A percentile compares a stretch with the other conserved stretches of the same genome.
These are phyloP conservation scores for Colletotrichum kahawae DNA, from an alignment of 2,329 filamentous ascomycete species.

Conservation along the genomic window DNA sequence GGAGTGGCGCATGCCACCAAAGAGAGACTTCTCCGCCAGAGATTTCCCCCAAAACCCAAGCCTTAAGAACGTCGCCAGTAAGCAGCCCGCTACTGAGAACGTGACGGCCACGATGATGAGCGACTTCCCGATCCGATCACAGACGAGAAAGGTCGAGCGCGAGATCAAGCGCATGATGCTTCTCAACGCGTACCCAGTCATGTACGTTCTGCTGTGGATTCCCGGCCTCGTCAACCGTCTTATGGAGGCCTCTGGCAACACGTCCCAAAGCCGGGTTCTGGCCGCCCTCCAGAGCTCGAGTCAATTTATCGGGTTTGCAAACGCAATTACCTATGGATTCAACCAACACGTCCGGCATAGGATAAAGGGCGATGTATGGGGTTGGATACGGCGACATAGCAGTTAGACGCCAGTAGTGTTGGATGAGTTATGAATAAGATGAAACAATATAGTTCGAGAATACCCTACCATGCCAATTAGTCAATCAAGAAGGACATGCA, in stretches of 20 bases:
- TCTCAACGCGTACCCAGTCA: conserved; percentile 41
- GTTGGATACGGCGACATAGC: conserved; percentile 1
- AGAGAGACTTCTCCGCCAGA: background rate
- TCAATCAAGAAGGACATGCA: background rate
- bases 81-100: background rate
- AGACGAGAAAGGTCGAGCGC: conserved; percentile 25
- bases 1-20: background rate
- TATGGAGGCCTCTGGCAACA: conserved; percentile 30
- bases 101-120: conserved; percentile 16
- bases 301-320: conserved; percentile 41
- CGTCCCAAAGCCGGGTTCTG: conserved; percentile 23
- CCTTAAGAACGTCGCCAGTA: background rate
- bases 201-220: conserved; percentile 42
- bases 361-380: conserved; percentile 12
- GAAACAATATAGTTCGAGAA: conserved; percentile 14
- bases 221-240: conserved; percentile 40
- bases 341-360: conserved; percentile 33
- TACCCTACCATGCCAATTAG: conserved; percentile 10
- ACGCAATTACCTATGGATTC: conserved; percentile 42
- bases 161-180: conserved; percentile 37
- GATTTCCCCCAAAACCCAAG: conserved; percentile 10
- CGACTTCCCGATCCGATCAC: conserved; percentile 24
- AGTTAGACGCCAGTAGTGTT: background rate
- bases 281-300: conserved; percentile 37
- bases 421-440: conserved; percentile 10